Conservation (phyloP, 345 rosid species). For the Salix suchowensis region DNA sequence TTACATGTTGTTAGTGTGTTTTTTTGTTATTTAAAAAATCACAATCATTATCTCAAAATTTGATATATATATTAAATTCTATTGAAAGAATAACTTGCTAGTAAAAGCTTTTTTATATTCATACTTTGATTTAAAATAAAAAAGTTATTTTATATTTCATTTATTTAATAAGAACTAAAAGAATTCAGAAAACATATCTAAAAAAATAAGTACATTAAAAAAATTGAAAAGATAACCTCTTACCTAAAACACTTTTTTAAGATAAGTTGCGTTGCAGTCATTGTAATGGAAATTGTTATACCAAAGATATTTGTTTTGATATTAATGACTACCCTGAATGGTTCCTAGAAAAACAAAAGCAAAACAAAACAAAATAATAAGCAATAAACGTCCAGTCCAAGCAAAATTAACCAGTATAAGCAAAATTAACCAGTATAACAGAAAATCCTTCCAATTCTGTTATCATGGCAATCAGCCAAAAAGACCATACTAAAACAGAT, state of each 20-base stretch:
- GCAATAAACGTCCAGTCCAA: not conserved
- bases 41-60: too few relatives aligned
- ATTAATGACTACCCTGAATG: not conserved
- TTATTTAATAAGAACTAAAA: too few relatives aligned
- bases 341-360: not conserved
- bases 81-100: too few relatives aligned
- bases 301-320: not conserved
- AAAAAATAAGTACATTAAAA: too few relatives aligned
- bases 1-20: too few relatives aligned
- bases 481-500: not conserved
- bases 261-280: not conserved
- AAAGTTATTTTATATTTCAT: too few relatives aligned
- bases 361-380: not conserved
- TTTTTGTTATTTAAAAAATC: too few relatives aligned
- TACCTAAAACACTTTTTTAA: not conserved
- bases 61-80: too few relatives aligned
- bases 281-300: not conserved
- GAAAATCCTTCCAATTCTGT: not conserved
- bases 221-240: too few relatives aligned
- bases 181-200: rapidly evolving
- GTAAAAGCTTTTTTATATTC: too few relatives aligned
- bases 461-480: too few relatives aligned
- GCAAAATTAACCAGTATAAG: not conserved
- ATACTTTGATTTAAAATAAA: too few relatives aligned
- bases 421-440: not conserved